A percentile compares a stretch with the other conserved stretches of the same genome.
These are phyloP conservation scores for Herpetomonas samuelpessoai DNA, from an alignment of 208 protist genomes.

Conservation along the genomic window DNA sequence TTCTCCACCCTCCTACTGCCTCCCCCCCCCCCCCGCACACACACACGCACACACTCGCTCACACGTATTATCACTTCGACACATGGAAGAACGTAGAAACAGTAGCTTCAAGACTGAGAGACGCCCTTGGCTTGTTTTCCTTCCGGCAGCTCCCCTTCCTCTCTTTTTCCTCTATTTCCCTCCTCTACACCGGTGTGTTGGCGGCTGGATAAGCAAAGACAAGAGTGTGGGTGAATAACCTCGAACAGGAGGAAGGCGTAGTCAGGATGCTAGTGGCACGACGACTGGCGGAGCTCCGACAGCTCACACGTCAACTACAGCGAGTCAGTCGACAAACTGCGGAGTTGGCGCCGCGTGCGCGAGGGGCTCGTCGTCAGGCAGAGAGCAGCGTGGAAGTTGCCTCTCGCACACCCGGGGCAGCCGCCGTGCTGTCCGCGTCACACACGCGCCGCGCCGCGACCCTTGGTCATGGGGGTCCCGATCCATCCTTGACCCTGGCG, in stretches of 20 bases:
- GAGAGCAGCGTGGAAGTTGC: too few relatives aligned
- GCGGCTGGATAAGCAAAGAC: too few relatives aligned
- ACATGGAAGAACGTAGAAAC: not conserved
- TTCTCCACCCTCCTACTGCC: not conserved
- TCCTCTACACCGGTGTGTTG: too few relatives aligned
- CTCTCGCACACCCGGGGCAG: too few relatives aligned
- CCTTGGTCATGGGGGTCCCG: too few relatives aligned
- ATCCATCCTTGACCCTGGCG: not conserved
- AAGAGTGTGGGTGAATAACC: not conserved
- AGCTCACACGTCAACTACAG: conserved; percentile 18
- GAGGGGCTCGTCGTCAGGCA: not conserved
- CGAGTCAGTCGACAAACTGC: not conserved
- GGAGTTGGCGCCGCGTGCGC: not conserved
- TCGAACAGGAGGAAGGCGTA: not conserved
- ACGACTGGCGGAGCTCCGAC: conserved; percentile 29
- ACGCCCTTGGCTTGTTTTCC: not conserved
- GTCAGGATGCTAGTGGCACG: conserved; percentile 25
- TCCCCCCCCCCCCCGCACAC: not conserved
- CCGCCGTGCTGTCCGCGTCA: conserved; percentile 1
- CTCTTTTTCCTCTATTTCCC: too few relatives aligned
- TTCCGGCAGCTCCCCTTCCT: not conserved
- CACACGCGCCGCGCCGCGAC: not conserved
- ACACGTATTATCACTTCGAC: not conserved
- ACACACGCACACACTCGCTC: not conserved
- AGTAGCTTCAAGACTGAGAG: not conserved